Evolutionary conservation across 441 rosid genomes (phyloP).

Genomic region (Euphorbia celastroides): DNA sequence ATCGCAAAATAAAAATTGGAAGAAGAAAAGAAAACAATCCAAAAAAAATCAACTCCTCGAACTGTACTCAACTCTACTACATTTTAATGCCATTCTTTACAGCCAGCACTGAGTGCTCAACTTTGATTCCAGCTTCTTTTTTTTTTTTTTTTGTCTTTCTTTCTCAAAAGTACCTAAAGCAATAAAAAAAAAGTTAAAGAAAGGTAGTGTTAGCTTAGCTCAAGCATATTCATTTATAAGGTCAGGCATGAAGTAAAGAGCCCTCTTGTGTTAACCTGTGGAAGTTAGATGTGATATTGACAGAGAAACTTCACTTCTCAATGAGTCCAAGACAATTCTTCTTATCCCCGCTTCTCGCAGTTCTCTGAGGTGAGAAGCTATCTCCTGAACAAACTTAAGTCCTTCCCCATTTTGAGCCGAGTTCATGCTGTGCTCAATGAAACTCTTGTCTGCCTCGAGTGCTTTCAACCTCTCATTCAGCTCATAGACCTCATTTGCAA

Average conservation of each 20-base stretch:
- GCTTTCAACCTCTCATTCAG: conserved; percentile 44
- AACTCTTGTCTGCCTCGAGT: conserved; percentile 49
- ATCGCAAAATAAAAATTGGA: not conserved
- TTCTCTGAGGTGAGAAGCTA: conserved; percentile 52
- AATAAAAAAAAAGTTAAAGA: not conserved
- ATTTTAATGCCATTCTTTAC: conserved; percentile 17
- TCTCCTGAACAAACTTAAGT: conserved; percentile 45
- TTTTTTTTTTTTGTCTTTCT: not conserved
- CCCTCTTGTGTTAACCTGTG: too few relatives aligned
- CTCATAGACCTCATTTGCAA: conserved; percentile 33
- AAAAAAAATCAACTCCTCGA: conserved; percentile 8
- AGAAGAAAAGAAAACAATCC: too few relatives aligned
- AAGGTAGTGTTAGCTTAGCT: not conserved
- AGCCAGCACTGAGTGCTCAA: not conserved
- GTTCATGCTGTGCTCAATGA: conserved; percentile 44
- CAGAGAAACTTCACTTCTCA: not conserved
- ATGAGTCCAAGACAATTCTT: conserved; percentile 24
- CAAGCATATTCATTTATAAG: not conserved
- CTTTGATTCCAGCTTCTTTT: conserved; percentile 3
- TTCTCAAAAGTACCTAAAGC: conserved; percentile 3
- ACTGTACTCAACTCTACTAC: conserved; percentile 23
- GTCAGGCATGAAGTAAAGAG: too few relatives aligned
- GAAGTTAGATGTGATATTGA: too few relatives aligned
- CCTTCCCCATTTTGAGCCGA: conserved; percentile 46
- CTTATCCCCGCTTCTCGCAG: conserved; percentile 32